phyloP scores from a whole-genome alignment of 2,329 filamentous ascomycete species.

The Botryotinia calthae region DNA sequence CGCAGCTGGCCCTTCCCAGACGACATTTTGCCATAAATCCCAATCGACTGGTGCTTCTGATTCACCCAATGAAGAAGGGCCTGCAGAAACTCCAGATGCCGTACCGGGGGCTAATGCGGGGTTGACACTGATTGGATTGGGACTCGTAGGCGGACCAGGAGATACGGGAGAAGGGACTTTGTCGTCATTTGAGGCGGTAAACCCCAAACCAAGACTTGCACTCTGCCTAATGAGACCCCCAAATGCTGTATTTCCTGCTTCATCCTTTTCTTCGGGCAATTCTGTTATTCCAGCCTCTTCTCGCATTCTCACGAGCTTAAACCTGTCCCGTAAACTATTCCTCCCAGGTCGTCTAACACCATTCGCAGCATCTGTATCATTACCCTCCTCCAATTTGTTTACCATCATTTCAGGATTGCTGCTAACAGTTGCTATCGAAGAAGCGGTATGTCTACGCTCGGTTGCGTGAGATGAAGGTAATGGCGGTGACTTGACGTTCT shows the following conservation, averaged over 20 bases:
- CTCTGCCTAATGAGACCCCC: constrained; percentile 44
- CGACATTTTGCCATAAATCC: constrained; percentile 96
- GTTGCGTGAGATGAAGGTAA: constrained; percentile 36
- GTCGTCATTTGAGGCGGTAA: constrained; percentile 37
- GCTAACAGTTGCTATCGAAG: constrained; percentile 72
- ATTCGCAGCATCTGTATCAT: constrained; percentile 56
- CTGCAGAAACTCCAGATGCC: constrained; percentile 74
- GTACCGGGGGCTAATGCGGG: constrained; percentile 77
- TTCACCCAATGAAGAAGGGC: constrained; percentile 68
- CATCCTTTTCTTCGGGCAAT: constrained; percentile 49
- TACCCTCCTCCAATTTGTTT: constrained; percentile 74
- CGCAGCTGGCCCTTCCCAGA: constrained; percentile 88
- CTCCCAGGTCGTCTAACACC: constrained; percentile 49
- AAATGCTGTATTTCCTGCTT: constrained; percentile 41
- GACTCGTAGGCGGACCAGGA: constrained; percentile 39
- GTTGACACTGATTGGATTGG: constrained; percentile 64
- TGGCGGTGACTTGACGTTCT: constrained; percentile 54
- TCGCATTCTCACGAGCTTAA: constrained; percentile 72
- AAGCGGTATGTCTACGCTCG: constrained; percentile 69
- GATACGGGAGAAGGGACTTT: constrained; percentile 44
- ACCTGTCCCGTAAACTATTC: constrained; percentile 72
- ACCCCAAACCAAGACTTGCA: constrained; percentile 44
- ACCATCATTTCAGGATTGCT: constrained; percentile 82
- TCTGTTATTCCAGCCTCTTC: constrained; percentile 63
- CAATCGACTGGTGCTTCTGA: constrained; percentile 78